A percentile compares a stretch with the other conserved stretches of the same genome.
Evolutionary conservation across 176 grass and related monocot genomes (phyloP).

Genomic region (Ampelocalamus luodianensis): DNA sequence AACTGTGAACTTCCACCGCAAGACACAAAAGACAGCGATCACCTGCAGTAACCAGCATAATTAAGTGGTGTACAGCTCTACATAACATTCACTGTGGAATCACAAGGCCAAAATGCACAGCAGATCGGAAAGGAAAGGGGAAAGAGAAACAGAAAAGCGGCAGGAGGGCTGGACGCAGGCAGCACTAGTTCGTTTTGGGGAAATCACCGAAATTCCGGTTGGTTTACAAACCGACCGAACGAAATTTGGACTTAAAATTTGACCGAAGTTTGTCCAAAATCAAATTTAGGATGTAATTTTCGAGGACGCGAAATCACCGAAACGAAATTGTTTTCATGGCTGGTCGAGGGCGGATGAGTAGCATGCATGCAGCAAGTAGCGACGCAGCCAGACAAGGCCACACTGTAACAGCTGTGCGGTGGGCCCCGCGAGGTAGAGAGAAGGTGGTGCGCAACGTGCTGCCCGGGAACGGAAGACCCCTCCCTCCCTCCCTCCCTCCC

Average conservation of each 20-base stretch:
- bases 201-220: no score
- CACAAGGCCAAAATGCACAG: neutral
- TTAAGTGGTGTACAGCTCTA: no score
- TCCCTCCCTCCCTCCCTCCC: slow-evolving; percentile 33
- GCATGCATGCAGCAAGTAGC: neutral
- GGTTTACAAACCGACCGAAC: no score
- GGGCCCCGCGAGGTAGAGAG: slow-evolving; percentile 55
- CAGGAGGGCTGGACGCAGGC: no score
- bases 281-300: no score
- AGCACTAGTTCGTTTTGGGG: no score
- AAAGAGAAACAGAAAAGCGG: neutral
- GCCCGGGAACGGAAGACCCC: neutral
- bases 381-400: slow-evolving; percentile 70
- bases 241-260: no score
- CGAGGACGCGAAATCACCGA: no score
- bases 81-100: neutral
- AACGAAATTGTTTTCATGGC: no score
- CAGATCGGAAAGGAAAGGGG: neutral
- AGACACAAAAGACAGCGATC: neutral
- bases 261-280: no score
- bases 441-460: slow-evolving; percentile 36
- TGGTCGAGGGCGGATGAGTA: neutral
- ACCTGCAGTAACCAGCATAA: neutral
- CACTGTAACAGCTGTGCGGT: slow-evolving; percentile 72
- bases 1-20: no score